phyloP scores from a whole-genome alignment of 2,329 filamentous ascomycete species.

The Epichloe scottii region DNA sequence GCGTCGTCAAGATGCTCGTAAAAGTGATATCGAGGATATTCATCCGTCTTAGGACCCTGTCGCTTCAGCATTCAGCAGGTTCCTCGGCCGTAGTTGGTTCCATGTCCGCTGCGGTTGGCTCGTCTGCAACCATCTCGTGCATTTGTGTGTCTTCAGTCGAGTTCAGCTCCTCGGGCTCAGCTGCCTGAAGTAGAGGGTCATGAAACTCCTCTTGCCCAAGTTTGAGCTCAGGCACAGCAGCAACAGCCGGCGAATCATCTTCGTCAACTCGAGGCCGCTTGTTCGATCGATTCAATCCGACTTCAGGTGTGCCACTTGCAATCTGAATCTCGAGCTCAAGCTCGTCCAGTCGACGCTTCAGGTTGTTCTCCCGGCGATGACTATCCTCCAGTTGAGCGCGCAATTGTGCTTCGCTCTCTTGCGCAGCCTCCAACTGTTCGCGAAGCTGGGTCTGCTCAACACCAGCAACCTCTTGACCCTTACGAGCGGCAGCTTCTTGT shows the following conservation, averaged over 20 bases:
- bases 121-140: not conserved
- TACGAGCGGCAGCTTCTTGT: slow-evolving; percentile 55
- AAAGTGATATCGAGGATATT: not conserved
- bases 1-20: not conserved
- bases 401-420: slow-evolving; percentile 31
- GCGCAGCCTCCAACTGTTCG: slow-evolving; percentile 37
- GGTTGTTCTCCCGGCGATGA: slow-evolving; percentile 64
- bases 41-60: not conserved
- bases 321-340: slow-evolving; percentile 48
- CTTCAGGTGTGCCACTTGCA: slow-evolving; percentile 9
- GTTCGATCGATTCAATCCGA: slow-evolving; percentile 6
- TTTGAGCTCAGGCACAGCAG: not conserved
- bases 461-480: slow-evolving; percentile 43
- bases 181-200: slow-evolving; percentile 1
- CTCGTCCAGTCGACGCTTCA: slow-evolving; percentile 74
- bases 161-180: not conserved
- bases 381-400: slow-evolving; percentile 60
- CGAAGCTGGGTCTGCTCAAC: slow-evolving; percentile 45
- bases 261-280: slow-evolving; percentile 8
- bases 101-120: not conserved
- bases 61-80: not conserved
- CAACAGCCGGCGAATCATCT: not conserved
- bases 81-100: not conserved
- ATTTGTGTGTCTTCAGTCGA: not conserved
- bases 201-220: slow-evolving; percentile 1